Percentiles rank a stretch among this genome's conserved stretches.
Evolutionary conservation across 331 rosid species (phyloP).

Genomic region (Acacia pycnantha): DNA sequence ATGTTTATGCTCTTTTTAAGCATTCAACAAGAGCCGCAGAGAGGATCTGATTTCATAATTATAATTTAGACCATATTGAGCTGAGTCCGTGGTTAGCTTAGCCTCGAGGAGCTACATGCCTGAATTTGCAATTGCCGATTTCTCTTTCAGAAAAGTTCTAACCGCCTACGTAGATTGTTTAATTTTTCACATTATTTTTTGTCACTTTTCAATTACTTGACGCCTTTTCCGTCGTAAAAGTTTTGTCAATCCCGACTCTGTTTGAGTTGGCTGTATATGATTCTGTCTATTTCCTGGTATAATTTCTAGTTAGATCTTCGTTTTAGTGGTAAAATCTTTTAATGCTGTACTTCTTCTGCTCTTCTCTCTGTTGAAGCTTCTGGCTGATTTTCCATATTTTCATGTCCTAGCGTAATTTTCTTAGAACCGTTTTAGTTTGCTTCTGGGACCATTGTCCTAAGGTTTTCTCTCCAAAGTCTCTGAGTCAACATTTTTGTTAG

Average conservation of each 20-base stretch:
- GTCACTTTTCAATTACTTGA: background rate
- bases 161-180: background rate
- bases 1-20: slow-evolving; percentile 13
- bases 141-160: background rate
- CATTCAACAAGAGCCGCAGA: slow-evolving; percentile 10
- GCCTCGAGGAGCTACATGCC: background rate
- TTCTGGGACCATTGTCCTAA: slow-evolving; percentile 44
- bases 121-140: slow-evolving; percentile 1
- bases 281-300: slow-evolving; percentile 12
- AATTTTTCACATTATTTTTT: background rate
- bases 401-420: slow-evolving; percentile 36
- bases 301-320: background rate
- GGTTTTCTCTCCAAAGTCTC: slow-evolving; percentile 43
- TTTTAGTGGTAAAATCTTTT: slow-evolving; percentile 25
- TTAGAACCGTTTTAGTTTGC: slow-evolving; percentile 47
- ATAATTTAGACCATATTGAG: background rate
- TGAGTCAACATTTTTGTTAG: slow-evolving; percentile 29
- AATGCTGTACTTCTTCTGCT: background rate
- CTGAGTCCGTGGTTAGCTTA: slow-evolving; percentile 14
- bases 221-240: background rate
- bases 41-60: slow-evolving; percentile 25
- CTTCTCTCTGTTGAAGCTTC: background rate
- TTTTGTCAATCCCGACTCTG: slow-evolving; percentile 12
- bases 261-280: slow-evolving; percentile 17
- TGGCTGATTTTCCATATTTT: slow-evolving; percentile 17